A percentile compares a stretch with the other conserved stretches of the same genome.
Evolutionary conservation across 2,329 filamentous ascomycete species (phyloP).

Genomic region (Apiospora aurea): DNA sequence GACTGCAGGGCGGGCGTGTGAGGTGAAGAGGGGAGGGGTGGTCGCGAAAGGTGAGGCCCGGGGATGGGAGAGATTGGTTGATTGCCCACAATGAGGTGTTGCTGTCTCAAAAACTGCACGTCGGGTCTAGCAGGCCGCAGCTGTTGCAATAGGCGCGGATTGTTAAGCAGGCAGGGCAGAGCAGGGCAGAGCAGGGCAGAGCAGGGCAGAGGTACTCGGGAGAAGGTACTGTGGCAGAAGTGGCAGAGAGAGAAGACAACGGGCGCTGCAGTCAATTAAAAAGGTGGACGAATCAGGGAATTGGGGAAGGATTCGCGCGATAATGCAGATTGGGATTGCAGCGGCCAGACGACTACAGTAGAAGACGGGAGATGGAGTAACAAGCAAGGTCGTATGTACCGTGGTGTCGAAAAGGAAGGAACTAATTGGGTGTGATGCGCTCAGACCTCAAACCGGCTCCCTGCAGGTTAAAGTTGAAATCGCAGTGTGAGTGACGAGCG

Average conservation of each 20-base stretch:
- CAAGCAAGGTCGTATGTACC: slow-evolving; percentile 25
- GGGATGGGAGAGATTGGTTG: slow-evolving; percentile 25
- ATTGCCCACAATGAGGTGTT: slow-evolving; percentile 26
- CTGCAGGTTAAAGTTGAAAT: slow-evolving; percentile 25
- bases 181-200: slow-evolving; percentile 28
- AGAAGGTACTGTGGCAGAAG: background rate
- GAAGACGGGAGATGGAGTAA: slow-evolving; percentile 30
- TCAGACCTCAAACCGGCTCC: slow-evolving; percentile 37
- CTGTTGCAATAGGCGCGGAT: slow-evolving; percentile 37
- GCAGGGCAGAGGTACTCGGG: slow-evolving; percentile 21
- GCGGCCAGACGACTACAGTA: too few relatives aligned
- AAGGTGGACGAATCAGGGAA: background rate
- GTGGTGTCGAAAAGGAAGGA: slow-evolving; percentile 29
- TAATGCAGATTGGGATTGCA: slow-evolving; percentile 17
- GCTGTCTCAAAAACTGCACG: slow-evolving; percentile 39
- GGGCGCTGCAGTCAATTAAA: slow-evolving; percentile 22
- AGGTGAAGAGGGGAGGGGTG: slow-evolving; percentile 32
- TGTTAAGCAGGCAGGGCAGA: slow-evolving; percentile 33
- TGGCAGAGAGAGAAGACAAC: background rate
- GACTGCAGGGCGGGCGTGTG: slow-evolving; percentile 12
- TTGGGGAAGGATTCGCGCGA: background rate
- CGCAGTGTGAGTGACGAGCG: background rate
- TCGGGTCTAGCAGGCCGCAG: slow-evolving; percentile 36
- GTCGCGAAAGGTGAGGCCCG: slow-evolving; percentile 40
- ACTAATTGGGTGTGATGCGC: slow-evolving; percentile 33